These are phyloP conservation scores for Pyrenula massariospora DNA, from an alignment of 495 filamentous ascomycete genomes.

Conservation along the genomic window DNA sequence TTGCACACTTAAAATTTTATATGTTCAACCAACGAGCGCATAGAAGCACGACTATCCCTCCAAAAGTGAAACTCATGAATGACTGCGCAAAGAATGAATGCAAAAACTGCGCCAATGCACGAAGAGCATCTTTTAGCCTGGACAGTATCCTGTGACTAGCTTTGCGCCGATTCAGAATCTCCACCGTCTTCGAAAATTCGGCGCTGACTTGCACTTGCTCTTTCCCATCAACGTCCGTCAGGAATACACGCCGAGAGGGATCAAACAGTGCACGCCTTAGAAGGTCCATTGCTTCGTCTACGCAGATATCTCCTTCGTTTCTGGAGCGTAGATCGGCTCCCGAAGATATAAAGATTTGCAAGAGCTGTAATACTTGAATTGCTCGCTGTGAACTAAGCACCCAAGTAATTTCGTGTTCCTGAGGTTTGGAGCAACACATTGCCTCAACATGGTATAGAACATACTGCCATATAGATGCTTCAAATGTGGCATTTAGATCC, in stretches of 20 bases:
- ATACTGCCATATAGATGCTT: background rate
- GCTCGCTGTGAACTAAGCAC: background rate
- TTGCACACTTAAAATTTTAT: too few species aligned
- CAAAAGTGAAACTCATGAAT: background rate
- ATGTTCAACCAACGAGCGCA: background rate
- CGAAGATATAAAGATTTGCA: background rate
- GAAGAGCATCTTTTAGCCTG: background rate
- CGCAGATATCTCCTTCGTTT: background rate
- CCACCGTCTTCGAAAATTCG: background rate
- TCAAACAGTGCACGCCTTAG: background rate
- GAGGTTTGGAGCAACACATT: background rate
- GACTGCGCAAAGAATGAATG: background rate
- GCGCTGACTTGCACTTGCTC: background rate
- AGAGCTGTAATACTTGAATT: background rate
- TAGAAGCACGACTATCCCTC: background rate
- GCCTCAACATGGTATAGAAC: background rate
- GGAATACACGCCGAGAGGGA: background rate
- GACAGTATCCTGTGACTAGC: background rate
- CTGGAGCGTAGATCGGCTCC: background rate
- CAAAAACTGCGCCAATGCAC: background rate
- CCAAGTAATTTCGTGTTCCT: background rate
- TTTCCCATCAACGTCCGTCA: background rate
- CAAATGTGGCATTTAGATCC: background rate
- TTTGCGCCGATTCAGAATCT: background rate
- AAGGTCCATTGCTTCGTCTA: background rate